Percentiles rank a stretch among this genome's conserved stretches.
These are phyloP conservation scores for Iris pallida DNA, from an alignment of 116 monocot genomes.

Conservation along the genomic window DNA sequence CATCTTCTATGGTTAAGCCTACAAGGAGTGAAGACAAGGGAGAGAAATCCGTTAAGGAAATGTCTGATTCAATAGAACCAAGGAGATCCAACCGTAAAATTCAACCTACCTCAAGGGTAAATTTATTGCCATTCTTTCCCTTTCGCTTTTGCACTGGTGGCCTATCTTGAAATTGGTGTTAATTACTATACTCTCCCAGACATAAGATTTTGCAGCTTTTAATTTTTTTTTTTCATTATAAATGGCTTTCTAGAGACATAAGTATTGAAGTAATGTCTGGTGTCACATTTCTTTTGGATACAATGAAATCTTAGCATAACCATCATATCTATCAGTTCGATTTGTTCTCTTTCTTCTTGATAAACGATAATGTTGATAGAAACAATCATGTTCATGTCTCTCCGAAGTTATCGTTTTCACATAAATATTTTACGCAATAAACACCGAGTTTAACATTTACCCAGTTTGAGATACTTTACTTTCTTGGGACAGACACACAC, in stretches of 20 bases:
- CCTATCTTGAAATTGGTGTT: background rate
- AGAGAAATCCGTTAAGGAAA: constrained; percentile 25
- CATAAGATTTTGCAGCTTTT: background rate
- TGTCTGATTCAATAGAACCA: constrained; percentile 47
- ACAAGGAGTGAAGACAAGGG: constrained; percentile 24
- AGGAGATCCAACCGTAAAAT: constrained; percentile 88
- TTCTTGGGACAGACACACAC: too few relatives aligned
- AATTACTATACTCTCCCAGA: too few relatives aligned
- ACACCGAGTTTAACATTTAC: too few relatives aligned
- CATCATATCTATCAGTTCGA: background rate
- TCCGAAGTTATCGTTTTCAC: too few relatives aligned
- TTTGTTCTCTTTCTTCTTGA: background rate
- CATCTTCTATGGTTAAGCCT: constrained; percentile 19
- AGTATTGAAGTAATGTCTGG: background rate
- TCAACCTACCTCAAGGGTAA: constrained; percentile 95
- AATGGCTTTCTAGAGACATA: background rate
- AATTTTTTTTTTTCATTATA: background rate
- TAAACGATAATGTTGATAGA: too few relatives aligned
- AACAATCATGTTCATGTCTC: too few relatives aligned
- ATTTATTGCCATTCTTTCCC: background rate
- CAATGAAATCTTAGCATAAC: background rate
- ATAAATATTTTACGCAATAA: too few relatives aligned
- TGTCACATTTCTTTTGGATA: background rate
- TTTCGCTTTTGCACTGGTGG: background rate
- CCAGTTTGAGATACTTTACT: too few relatives aligned